A percentile compares a stretch with the other conserved stretches of the same genome.
Conservation (phyloP, 1,139 yeast species). For the Yamadazyma friedrichii region DNA sequence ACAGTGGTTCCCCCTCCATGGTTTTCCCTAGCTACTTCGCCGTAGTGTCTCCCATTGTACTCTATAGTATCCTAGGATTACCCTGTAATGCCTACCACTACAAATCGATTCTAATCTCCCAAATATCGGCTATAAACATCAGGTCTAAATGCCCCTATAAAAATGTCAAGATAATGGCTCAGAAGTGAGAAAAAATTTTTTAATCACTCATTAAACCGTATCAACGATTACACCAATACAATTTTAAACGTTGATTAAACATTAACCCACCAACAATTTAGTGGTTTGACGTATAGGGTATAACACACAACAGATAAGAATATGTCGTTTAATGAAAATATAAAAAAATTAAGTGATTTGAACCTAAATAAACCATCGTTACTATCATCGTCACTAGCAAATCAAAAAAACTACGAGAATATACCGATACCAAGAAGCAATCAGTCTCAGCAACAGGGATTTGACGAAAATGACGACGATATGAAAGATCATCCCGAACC, state of each 20-base stretch:
- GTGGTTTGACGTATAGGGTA: too few relatives aligned
- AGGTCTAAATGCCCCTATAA: too few relatives aligned
- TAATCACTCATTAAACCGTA: background rate
- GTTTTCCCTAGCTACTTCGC: too few relatives aligned
- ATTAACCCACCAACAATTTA: too few relatives aligned
- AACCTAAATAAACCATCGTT: slow-evolving; percentile 15
- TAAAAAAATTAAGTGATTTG: slow-evolving; percentile 19
- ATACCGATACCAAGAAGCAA: background rate
- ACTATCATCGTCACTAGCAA: slow-evolving; percentile 18
- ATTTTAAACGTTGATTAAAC: too few relatives aligned
- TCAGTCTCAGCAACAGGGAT: background rate
- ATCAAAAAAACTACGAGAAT: slow-evolving; percentile 4
- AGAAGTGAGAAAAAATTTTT: background rate
- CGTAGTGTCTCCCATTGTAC: too few relatives aligned
- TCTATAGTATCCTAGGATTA: too few relatives aligned
- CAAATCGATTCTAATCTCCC: too few relatives aligned
- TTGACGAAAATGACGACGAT: background rate
- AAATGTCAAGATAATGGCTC: too few relatives aligned
- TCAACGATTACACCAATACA: background rate
- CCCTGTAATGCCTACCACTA: too few relatives aligned
- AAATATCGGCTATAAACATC: too few relatives aligned
- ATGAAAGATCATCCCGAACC: slow-evolving; percentile 35
- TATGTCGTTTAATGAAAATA: slow-evolving; percentile 16
- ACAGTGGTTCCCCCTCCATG: background rate
- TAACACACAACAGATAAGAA: background rate